Conservation (phyloP, 2,329 filamentous ascomycete species). For the Sporothrix pallida region DNA sequence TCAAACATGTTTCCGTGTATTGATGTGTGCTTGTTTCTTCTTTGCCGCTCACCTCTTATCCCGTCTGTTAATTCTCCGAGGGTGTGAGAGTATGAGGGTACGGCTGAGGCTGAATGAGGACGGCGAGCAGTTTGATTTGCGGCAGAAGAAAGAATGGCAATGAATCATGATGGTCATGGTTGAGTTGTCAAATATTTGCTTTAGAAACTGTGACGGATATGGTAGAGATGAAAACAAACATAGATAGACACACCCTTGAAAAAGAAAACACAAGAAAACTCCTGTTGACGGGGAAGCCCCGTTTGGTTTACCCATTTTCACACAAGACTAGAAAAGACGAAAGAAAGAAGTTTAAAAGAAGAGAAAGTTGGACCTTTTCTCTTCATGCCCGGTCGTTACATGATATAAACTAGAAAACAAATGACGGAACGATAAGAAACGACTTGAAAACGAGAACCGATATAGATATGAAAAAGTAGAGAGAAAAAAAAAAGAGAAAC, state of each 20-base stretch:
- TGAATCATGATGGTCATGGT: no score
- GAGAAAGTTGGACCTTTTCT: background rate
- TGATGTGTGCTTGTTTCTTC: background rate
- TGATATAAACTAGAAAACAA: slow-evolving; percentile 3
- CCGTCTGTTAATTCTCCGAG: background rate
- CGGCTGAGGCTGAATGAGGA: no score
- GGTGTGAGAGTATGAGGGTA: background rate
- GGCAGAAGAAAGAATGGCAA: no score
- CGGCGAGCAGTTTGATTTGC: no score
- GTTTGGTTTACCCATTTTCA: background rate
- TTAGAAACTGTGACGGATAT: background rate
- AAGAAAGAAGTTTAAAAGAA: background rate
- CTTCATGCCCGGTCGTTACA: slow-evolving; percentile 18
- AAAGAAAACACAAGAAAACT: slow-evolving; percentile 4
- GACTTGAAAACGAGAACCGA: no score
- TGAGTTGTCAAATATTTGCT: no score
- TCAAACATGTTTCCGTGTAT: slow-evolving; percentile 3
- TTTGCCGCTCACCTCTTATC: background rate
- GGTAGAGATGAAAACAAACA: background rate
- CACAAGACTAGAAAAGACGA: background rate
- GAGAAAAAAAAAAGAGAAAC: background rate
- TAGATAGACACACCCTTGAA: background rate
- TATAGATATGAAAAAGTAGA: background rate
- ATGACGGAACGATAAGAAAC: slow-evolving; percentile 21
- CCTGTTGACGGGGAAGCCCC: slow-evolving; percentile 4